Conservation (phyloP, 1,284 basidiomycete genomes). For the Irpex sp. region DNA sequence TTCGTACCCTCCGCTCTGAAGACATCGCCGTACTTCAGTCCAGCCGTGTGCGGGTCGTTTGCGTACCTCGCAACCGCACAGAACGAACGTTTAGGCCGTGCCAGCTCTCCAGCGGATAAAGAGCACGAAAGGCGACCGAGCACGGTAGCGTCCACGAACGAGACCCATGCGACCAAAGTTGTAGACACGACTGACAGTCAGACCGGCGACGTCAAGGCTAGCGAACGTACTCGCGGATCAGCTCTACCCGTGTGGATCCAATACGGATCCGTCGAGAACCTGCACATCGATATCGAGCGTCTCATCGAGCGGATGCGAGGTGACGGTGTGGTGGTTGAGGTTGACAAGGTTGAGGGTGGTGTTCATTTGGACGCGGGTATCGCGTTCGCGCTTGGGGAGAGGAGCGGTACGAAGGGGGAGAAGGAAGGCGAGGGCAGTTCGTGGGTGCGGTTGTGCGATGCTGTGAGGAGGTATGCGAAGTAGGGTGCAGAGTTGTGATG, state of each 20-base stretch:
- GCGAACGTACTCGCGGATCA: background rate
- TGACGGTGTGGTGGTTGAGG: slow-evolving; percentile 8
- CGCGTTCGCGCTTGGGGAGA: slow-evolving; percentile 11
- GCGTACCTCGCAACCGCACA: slow-evolving; percentile 7
- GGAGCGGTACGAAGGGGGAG: background rate
- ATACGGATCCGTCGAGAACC: slow-evolving; percentile 11
- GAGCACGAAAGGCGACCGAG: background rate
- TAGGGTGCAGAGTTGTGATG: too few relatives aligned
- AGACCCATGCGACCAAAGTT: too few relatives aligned
- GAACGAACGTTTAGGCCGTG: background rate
- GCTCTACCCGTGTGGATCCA: slow-evolving; percentile 7
- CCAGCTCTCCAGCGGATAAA: background rate
- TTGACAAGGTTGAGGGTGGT: slow-evolving; percentile 9
- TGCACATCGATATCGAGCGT: slow-evolving; percentile 4
- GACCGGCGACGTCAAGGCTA: too few relatives aligned
- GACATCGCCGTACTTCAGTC: slow-evolving; percentile 11
- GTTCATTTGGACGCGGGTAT: slow-evolving; percentile 13
- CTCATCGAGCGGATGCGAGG: slow-evolving; percentile 8
- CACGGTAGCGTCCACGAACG: too few relatives aligned
- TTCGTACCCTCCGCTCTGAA: slow-evolving; percentile 3
- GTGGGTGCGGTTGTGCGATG: slow-evolving; percentile 7
- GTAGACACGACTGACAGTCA: too few relatives aligned
- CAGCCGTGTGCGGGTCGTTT: slow-evolving; percentile 6
- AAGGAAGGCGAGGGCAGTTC: background rate
- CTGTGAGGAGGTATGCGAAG: slow-evolving; percentile 5